Evolutionary conservation across 2,329 filamentous ascomycete genomes (phyloP).

Genomic region (Purpureocillium lavendulum): DNA sequence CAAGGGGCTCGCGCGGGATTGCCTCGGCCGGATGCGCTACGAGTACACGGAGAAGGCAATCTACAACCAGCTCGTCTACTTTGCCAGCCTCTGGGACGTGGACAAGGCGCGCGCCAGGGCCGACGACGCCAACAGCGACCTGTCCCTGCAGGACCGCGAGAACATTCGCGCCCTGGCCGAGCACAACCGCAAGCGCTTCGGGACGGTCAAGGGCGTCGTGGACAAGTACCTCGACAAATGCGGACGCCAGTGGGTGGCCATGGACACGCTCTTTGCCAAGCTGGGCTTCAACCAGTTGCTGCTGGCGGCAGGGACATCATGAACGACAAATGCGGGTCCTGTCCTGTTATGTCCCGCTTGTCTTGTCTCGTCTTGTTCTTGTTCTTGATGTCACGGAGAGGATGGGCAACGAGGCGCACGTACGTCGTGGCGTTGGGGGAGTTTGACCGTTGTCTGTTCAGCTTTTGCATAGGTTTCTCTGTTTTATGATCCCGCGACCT

Average conservation of each 20-base stretch:
- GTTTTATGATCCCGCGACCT: too few species aligned
- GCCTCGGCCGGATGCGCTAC: slow-evolving; percentile 79
- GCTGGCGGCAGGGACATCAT: slow-evolving; percentile 1
- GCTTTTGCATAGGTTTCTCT: too few species aligned
- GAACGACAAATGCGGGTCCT: too few species aligned
- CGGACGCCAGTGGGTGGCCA: slow-evolving; percentile 85
- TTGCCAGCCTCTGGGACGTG: slow-evolving; percentile 77
- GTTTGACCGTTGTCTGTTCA: too few species aligned
- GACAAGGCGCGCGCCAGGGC: slow-evolving; percentile 62
- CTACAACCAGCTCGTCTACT: slow-evolving; percentile 92
- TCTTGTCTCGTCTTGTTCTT: too few species aligned
- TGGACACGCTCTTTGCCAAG: slow-evolving; percentile 78
- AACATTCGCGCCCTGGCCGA: slow-evolving; percentile 66
- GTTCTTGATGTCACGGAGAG: too few species aligned
- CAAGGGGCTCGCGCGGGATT: slow-evolving; percentile 74
- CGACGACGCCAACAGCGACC: slow-evolving; percentile 37
- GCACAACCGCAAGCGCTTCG: slow-evolving; percentile 74
- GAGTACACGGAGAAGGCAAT: slow-evolving; percentile 82
- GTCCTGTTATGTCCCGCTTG: too few species aligned
- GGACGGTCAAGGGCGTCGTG: slow-evolving; percentile 65
- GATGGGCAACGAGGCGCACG: too few species aligned
- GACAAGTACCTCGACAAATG: slow-evolving; percentile 83
- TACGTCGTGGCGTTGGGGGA: too few species aligned
- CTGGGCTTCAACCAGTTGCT: slow-evolving; percentile 41
- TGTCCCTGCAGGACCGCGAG: slow-evolving; percentile 47